Conservation (phyloP, 345 rosid genomes). For the Murraya paniculata region DNA sequence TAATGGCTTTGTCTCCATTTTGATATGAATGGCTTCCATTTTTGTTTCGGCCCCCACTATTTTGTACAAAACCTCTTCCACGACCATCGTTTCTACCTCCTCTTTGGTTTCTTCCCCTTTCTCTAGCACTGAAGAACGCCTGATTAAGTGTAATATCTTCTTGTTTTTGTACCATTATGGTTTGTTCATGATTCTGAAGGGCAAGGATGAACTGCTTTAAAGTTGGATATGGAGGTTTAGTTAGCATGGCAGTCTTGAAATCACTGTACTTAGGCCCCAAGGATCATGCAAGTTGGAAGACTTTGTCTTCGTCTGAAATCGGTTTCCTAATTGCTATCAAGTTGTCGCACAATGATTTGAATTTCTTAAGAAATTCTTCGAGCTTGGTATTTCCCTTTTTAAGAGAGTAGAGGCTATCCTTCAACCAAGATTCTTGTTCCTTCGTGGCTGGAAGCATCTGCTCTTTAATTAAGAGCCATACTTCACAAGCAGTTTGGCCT, state of each 20-base stretch:
- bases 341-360: neutral
- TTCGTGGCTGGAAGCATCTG: neutral
- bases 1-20: too few species aligned
- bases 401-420: neutral
- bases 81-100: too few species aligned
- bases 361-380: neutral
- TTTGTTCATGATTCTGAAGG: neutral
- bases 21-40: too few species aligned
- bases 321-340: neutral
- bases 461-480: neutral
- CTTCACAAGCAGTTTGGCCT: neutral
- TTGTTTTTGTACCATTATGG: neutral
- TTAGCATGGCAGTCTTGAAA: neutral
- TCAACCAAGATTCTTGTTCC: neutral
- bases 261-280: too few species aligned
- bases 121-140: neutral
- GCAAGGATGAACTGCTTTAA: neutral
- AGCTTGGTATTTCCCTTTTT: neutral
- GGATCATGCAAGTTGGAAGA: neutral
- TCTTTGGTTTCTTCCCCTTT: too few species aligned
- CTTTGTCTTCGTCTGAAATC: neutral
- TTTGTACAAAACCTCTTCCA: too few species aligned
- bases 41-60: too few species aligned
- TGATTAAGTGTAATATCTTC: neutral
- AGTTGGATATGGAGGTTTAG: neutral